Evolutionary conservation across 2,329 filamentous ascomycete species (phyloP).

Genomic region (Colletotrichum shisoi): DNA sequence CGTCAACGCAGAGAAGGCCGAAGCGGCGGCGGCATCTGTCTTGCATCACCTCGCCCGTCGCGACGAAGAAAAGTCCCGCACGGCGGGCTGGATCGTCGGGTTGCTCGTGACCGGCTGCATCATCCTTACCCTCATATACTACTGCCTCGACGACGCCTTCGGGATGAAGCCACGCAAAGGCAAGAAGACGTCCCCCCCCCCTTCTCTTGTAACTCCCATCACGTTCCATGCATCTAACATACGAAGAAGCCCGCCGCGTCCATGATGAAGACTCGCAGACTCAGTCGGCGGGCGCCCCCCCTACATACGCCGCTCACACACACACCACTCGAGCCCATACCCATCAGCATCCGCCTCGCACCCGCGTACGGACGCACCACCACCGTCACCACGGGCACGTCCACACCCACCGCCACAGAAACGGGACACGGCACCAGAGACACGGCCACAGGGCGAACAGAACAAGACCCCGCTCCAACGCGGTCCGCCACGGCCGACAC

Average conservation of each 20-base stretch:
- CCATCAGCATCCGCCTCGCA: constrained; percentile 2
- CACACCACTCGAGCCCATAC: neutral
- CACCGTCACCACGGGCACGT: constrained; percentile 11
- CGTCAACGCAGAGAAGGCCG: neutral
- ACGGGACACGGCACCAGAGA: neutral
- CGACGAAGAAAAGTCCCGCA: constrained; percentile 19
- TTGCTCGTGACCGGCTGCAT: constrained; percentile 25
- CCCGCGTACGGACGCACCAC: constrained; percentile 24
- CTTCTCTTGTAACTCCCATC: neutral
- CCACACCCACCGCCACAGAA: neutral
- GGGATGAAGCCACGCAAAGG: neutral
- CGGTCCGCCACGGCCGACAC: neutral
- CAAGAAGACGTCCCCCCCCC: neutral
- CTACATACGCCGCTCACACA: neutral
- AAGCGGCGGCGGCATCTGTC: accelerated
- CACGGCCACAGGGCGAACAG: neutral
- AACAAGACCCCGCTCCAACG: neutral
- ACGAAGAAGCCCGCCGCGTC: no score
- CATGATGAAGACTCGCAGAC: neutral
- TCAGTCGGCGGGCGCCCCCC: no score
- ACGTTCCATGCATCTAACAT: neutral
- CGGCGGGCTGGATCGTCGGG: constrained; percentile 34
- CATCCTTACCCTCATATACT: constrained; percentile 23
- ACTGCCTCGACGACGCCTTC: constrained; percentile 30
- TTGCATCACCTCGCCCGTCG: constrained; percentile 9